phyloP scores from a whole-genome alignment of 306 rosid genomes.

The Pterocarpus macrocarpus region DNA sequence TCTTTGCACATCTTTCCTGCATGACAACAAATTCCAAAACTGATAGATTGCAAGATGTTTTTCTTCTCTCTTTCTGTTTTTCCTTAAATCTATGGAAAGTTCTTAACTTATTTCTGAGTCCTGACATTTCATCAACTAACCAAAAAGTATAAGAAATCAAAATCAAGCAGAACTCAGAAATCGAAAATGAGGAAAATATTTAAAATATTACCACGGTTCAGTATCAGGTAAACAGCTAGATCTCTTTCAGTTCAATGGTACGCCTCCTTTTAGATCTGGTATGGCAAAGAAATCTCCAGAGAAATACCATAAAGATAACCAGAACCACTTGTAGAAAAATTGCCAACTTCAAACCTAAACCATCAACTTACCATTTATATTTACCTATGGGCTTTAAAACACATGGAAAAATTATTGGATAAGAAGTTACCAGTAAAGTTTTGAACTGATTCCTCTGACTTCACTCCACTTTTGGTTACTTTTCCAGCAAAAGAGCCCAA shows the following conservation, averaged over 20 bases:
- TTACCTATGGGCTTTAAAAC: constrained; percentile 33
- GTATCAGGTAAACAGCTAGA: constrained; percentile 11
- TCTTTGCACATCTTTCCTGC: constrained; percentile 1
- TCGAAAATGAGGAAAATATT: background rate
- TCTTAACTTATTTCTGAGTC: constrained; percentile 7
- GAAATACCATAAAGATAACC: constrained; percentile 49
- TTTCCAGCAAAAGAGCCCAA: constrained; percentile 29
- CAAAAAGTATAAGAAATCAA: background rate
- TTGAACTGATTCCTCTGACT: constrained; percentile 64
- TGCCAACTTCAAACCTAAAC: constrained; percentile 71
- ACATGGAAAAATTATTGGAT: background rate
- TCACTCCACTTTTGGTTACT: constrained; percentile 52
- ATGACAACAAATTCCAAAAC: background rate
- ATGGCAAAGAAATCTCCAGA: constrained; percentile 51
- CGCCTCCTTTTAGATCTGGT: constrained; percentile 65
- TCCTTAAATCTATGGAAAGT: constrained; percentile 8
- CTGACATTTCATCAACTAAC: constrained; percentile 11
- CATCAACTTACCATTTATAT: constrained; percentile 35
- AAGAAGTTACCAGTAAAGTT: constrained; percentile 64
- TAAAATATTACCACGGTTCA: constrained; percentile 46
- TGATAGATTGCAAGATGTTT: constrained; percentile 19
- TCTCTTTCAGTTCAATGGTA: constrained; percentile 48
- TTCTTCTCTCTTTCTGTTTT: constrained; percentile 7
- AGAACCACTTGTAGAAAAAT: constrained; percentile 65
- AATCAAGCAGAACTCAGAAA: constrained; percentile 19